A percentile compares a stretch with the other conserved stretches of the same genome.
Evolutionary conservation across 1,284 basidiomycete genomes (phyloP).

Genomic region (Trichosporon asahii): DNA sequence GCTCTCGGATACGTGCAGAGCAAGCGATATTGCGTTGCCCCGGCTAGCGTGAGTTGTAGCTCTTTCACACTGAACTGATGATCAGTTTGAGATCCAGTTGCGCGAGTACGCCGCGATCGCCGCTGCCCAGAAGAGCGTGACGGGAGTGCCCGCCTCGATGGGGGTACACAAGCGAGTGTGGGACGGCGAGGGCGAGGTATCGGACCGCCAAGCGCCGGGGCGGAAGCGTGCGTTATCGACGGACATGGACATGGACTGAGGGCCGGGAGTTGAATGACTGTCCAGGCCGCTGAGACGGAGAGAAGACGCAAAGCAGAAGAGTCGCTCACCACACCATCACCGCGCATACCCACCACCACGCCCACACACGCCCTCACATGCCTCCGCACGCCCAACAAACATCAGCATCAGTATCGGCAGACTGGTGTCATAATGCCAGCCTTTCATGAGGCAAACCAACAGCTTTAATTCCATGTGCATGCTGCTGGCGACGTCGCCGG

Average conservation of each 20-base stretch:
- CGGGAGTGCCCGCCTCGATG: conserved; percentile 7
- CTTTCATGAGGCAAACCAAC: neutral
- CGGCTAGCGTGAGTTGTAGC: conserved; percentile 63
- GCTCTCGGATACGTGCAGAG: conserved; percentile 82
- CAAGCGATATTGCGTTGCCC: conserved; percentile 82
- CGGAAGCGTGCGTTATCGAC: conserved; percentile 5
- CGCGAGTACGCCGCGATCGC: conserved; percentile 89
- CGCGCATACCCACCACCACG: neutral
- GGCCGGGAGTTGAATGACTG: neutral
- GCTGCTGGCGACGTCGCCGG: neutral
- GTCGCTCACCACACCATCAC: neutral
- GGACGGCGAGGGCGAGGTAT: conserved; percentile 20
- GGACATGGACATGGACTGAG: neutral
- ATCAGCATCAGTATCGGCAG: too few species aligned
- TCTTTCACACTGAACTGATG: too few species aligned
- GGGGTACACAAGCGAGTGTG: conserved; percentile 26
- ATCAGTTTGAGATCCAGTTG: conserved; percentile 76
- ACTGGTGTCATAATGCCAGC: neutral
- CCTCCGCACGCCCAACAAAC: too few species aligned
- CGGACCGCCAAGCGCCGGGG: neutral
- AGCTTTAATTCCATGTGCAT: neutral
- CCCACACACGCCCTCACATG: neutral
- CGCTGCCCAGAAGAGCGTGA: conserved; percentile 37
- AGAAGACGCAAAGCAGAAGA: neutral
- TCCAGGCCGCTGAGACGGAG: neutral